Conservation (phyloP, 2,329 filamentous ascomycete genomes). For the Aspergillus candidus region DNA sequence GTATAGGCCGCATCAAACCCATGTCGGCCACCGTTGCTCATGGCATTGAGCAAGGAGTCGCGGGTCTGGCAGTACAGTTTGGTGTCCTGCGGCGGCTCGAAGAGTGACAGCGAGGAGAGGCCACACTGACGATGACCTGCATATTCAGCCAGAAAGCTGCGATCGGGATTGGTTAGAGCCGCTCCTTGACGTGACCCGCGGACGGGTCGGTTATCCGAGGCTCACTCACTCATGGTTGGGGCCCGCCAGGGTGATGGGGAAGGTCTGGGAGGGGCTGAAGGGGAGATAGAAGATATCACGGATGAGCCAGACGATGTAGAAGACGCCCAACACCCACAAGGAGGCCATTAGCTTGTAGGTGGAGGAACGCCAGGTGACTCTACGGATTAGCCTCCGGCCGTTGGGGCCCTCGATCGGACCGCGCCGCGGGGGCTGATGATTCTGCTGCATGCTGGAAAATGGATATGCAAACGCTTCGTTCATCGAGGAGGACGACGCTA, state of each 20-base stretch:
- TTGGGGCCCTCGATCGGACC: slow-evolving; percentile 38
- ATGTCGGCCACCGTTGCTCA: slow-evolving; percentile 38
- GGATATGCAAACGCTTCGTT: slow-evolving; percentile 33
- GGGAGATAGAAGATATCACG: slow-evolving; percentile 35
- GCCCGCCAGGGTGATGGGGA: background rate
- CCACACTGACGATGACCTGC: slow-evolving; percentile 33
- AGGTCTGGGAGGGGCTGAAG: slow-evolving; percentile 22
- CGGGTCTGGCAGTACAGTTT: slow-evolving; percentile 30
- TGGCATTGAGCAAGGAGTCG: slow-evolving; percentile 32
- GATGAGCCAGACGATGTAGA: slow-evolving; percentile 38
- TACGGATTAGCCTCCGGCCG: slow-evolving; percentile 34
- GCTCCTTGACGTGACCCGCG: too few relatives aligned
- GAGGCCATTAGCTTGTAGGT: slow-evolving; percentile 39
- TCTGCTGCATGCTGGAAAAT: slow-evolving; percentile 22
- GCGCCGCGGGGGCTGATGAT: slow-evolving; percentile 22
- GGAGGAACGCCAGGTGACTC: slow-evolving; percentile 39
- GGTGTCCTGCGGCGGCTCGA: slow-evolving; percentile 21
- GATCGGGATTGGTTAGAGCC: slow-evolving; percentile 8
- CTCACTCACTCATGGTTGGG: slow-evolving; percentile 20
- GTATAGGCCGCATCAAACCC: slow-evolving; percentile 38
- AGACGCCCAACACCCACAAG: slow-evolving; percentile 34
- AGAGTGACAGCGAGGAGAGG: slow-evolving; percentile 31
- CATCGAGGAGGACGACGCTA: slow-evolving; percentile 21
- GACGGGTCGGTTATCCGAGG: background rate
- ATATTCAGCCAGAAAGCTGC: slow-evolving; percentile 32